A percentile compares a stretch with the other conserved stretches of the same genome.
Evolutionary conservation across 495 filamentous ascomycete genomes (phyloP).

Genomic region (Penicillium argentinense): DNA sequence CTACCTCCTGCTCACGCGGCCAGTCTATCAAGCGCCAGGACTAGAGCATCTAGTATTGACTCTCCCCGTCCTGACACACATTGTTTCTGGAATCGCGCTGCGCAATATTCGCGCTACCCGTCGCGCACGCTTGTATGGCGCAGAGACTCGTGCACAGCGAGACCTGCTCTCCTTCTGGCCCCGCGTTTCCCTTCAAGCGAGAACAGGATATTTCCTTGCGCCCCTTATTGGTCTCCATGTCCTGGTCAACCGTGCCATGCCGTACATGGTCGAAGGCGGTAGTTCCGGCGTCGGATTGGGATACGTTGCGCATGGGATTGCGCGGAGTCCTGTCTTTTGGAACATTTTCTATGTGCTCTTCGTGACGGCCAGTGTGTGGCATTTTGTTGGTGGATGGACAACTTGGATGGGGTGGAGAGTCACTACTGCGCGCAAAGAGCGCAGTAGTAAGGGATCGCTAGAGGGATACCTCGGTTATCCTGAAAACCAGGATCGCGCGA

Average conservation of each 20-base stretch:
- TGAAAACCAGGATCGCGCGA: slow-evolving; percentile 40
- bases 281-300: slow-evolving; percentile 77
- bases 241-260: slow-evolving; percentile 68
- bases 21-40: slow-evolving; percentile 74
- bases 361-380: slow-evolving; percentile 67
- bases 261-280: slow-evolving; percentile 73
- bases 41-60: slow-evolving; percentile 49
- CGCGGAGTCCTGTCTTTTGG: slow-evolving; percentile 60
- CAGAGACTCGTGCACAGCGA: slow-evolving; percentile 44
- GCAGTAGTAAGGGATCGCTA: slow-evolving; percentile 31
- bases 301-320: slow-evolving; percentile 86
- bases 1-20: slow-evolving; percentile 62
- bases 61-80: slow-evolving; percentile 47
- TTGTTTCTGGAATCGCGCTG: slow-evolving; percentile 69
- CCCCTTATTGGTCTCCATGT: slow-evolving; percentile 67
- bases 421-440: slow-evolving; percentile 39
- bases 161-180: slow-evolving; percentile 59
- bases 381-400: slow-evolving; percentile 81
- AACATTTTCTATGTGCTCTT: slow-evolving; percentile 67
- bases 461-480: slow-evolving; percentile 37
- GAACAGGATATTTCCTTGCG: slow-evolving; percentile 64
- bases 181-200: slow-evolving; percentile 59
- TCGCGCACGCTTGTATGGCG: slow-evolving; percentile 69
- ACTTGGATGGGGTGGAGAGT: slow-evolving; percentile 64
- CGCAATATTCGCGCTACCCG: slow-evolving; percentile 69